A percentile compares a stretch with the other conserved stretches of the same genome.
Evolutionary conservation across 164 flowering plant species (phyloP).

Genomic region (Tinospora cordifolia): DNA sequence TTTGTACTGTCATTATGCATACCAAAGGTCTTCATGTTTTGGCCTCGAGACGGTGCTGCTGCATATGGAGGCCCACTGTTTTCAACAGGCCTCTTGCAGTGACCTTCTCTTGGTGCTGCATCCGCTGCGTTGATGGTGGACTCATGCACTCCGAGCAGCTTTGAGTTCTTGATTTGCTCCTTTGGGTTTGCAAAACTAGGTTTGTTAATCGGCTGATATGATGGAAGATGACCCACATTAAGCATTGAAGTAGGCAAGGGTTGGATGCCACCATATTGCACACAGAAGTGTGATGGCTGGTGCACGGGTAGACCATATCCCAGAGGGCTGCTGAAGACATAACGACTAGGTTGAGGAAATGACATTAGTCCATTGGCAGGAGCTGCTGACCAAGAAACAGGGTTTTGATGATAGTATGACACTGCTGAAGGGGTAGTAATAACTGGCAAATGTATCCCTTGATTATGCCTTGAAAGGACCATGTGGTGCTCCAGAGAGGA

Average conservation of each 20-base stretch:
- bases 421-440: slow-evolving; percentile 59
- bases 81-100: slow-evolving; percentile 11
- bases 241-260: slow-evolving; percentile 43
- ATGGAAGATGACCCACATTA: slow-evolving; percentile 42
- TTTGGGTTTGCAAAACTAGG: slow-evolving; percentile 27
- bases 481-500: slow-evolving; percentile 38
- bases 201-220: slow-evolving; percentile 45
- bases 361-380: slow-evolving; percentile 57
- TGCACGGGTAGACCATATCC: slow-evolving; percentile 47
- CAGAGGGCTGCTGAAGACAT: slow-evolving; percentile 44
- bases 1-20: slow-evolving; percentile 24
- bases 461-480: slow-evolving; percentile 42
- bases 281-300: slow-evolving; percentile 49
- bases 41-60: slow-evolving; percentile 6
- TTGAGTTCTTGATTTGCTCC: slow-evolving; percentile 28
- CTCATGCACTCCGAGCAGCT: slow-evolving; percentile 23
- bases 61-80: slow-evolving; percentile 3
- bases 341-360: slow-evolving; percentile 52
- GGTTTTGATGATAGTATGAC: slow-evolving; percentile 69
- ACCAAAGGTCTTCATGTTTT: slow-evolving; percentile 25
- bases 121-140: neutral
- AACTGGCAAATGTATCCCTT: slow-evolving; percentile 43
- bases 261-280: slow-evolving; percentile 56
- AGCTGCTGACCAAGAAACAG: slow-evolving; percentile 64
- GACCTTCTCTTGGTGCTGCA: neutral